Evolutionary conservation across 1,284 basidiomycete genomes (phyloP), one percentile per base, ranked within the genome.

Genomic region (Cryptococcus hybrid): DNA sequence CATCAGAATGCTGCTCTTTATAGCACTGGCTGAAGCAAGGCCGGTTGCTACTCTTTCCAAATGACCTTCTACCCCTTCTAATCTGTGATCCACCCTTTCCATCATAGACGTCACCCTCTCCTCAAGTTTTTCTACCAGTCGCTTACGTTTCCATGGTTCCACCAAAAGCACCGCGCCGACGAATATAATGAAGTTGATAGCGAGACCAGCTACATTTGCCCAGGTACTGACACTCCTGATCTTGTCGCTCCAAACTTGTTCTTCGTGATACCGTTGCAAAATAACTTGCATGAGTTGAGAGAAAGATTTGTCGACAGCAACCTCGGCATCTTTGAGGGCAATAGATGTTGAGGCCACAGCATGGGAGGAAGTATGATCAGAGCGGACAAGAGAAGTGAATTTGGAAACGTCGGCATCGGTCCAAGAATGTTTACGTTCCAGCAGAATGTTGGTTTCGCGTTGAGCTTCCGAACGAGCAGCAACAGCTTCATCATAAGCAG

Each of bases 201-300:
- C 86, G 18, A 96, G 83, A 49, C 86, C 92, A 2, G 86, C 86
- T 58, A 96, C 80, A 47, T 87, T 88, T 1, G 90, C 92, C 74
- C 94, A 95, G 5, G 92, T 95, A 55, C 89, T 90, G 45, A 90
- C 88, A 64, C 89, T 90, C 44, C 93, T 85, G 62, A 97, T 95
- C 80, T 97, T 97, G 81, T 97, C 93, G 59, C 89, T 92, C 93
- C 93, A 97, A 5, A 95, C 86, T 75, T 97, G 93, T 73, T 63
- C 92, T 76, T 96, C 93, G 78, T 96, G 93, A 74, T 96, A 96
- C 36, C 92, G 69, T 54, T 71, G 65, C 8, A 96, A 82, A 66
- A 96, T 96, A 4, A 84, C 81, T 56, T 86, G 86, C 86, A 93
- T 90, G 59, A 96, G 82, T 68, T 85, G 86, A 65, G 83, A 87